Conservation (phyloP, 306 rosid species). For the Trifolium fragiferum region DNA sequence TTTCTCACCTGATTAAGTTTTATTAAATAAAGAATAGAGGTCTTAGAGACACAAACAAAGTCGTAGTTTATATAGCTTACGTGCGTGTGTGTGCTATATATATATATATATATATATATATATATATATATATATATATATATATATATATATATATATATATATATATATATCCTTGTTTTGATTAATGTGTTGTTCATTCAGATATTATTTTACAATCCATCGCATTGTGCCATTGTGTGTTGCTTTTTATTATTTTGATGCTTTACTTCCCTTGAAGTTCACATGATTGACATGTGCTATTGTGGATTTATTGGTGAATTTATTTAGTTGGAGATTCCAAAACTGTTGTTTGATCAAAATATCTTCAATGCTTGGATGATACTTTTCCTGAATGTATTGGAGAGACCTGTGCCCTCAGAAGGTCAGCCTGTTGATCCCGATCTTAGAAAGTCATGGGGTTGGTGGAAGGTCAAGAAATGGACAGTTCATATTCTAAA, state of each 20-base stretch:
- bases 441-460: slow-evolving; percentile 90
- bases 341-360: slow-evolving; percentile 84
- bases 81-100: no score
- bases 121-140: no score
- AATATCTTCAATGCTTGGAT: slow-evolving; percentile 93
- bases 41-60: background rate
- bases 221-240: background rate
- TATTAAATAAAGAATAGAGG: background rate
- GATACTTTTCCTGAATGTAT: slow-evolving; percentile 77
- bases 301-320: slow-evolving; percentile 24
- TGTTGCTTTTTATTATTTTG: slow-evolving; percentile 6
- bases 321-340: slow-evolving; percentile 89
- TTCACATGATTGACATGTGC: slow-evolving; percentile 13
- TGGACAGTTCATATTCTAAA: slow-evolving; percentile 97
- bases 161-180: background rate
- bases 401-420: slow-evolving; percentile 90
- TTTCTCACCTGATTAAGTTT: background rate
- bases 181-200: slow-evolving; percentile 26
- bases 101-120: no score
- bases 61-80: background rate
- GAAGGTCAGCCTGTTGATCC: slow-evolving; percentile 96
- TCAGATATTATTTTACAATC: slow-evolving; percentile 13
- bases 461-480: slow-evolving; percentile 99
- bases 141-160: no score
- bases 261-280: slow-evolving; percentile 1